A percentile compares a stretch with the other conserved stretches of the same genome.
Evolutionary conservation across 2,329 filamentous ascomycete genomes (phyloP).

Genomic region (Geoglossum cookeanum): DNA sequence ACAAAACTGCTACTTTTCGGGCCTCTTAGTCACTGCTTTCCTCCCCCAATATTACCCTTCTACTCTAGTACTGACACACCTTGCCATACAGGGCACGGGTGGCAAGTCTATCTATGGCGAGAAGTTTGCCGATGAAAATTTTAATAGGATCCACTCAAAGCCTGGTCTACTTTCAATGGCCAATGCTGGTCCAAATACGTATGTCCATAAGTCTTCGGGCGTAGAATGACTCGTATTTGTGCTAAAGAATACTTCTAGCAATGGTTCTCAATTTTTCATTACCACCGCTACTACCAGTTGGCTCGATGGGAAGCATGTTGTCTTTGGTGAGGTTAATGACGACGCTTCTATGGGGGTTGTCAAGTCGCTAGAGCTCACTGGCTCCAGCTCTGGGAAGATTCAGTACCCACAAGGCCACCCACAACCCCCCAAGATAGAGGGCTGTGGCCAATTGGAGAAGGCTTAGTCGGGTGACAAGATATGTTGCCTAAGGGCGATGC

Average conservation of each 20-base stretch:
- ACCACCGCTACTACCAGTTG: slow-evolving; percentile 47
- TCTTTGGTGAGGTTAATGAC: slow-evolving; percentile 59
- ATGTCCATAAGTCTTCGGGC: slow-evolving; percentile 16
- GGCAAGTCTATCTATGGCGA: slow-evolving; percentile 90
- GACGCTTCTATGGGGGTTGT: slow-evolving; percentile 33
- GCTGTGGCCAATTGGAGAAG: slow-evolving; percentile 26
- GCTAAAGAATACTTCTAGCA: slow-evolving; percentile 23
- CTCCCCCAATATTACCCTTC: background rate
- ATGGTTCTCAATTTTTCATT: slow-evolving; percentile 57
- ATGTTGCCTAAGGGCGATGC: background rate
- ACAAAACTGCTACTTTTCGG: background rate
- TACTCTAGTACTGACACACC: background rate
- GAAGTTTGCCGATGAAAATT: slow-evolving; percentile 92
- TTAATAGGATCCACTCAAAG: slow-evolving; percentile 50
- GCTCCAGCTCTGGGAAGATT: slow-evolving; percentile 33
- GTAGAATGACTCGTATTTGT: slow-evolving; percentile 4
- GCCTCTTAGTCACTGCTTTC: background rate
- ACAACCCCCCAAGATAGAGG: slow-evolving; percentile 32
- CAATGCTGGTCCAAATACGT: slow-evolving; percentile 88
- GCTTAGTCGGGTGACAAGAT: slow-evolving; percentile 9
- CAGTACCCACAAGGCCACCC: slow-evolving; percentile 30
- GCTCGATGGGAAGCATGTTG: slow-evolving; percentile 67
- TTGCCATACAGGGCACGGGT: slow-evolving; percentile 45
- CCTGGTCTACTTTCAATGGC: slow-evolving; percentile 84
- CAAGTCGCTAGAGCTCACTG: slow-evolving; percentile 39